Evolutionary conservation across 2,329 filamentous ascomycete genomes (phyloP).

Genomic region (Emericellopsis cladophorae): DNA sequence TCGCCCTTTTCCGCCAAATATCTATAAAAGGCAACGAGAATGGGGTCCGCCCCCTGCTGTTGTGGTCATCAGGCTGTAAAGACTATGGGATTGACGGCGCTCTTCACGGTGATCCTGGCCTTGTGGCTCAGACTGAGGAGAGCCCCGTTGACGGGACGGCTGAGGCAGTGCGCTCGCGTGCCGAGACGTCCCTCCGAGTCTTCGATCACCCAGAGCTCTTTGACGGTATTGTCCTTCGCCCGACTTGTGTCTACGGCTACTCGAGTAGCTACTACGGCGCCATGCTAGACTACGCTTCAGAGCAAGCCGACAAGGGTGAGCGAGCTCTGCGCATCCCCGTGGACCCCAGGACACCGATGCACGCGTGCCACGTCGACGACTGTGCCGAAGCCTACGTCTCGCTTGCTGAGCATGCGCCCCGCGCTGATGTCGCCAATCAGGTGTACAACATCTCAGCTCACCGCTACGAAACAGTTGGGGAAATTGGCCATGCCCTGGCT

Average conservation of each 20-base stretch:
- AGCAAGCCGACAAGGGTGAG: conserved; percentile 6
- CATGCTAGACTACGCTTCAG: conserved; percentile 21
- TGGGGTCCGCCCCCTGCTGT: conserved; percentile 24
- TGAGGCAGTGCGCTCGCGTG: conserved; percentile 14
- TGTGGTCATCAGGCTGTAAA: conserved; percentile 35
- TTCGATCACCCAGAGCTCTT: conserved; percentile 25
- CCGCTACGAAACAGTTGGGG: conserved; percentile 27
- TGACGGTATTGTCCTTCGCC: conserved; percentile 27
- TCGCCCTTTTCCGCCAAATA: conserved; percentile 19
- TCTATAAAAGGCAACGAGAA: conserved; percentile 16
- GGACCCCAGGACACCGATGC: conserved; percentile 24
- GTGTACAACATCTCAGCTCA: conserved; percentile 31
- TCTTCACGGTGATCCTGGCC: conserved; percentile 18
- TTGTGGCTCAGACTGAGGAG: conserved; percentile 28
- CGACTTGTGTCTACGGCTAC: conserved; percentile 33
- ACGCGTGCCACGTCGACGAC: conserved; percentile 35
- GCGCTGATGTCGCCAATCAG: conserved; percentile 19
- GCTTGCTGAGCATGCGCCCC: conserved; percentile 22
- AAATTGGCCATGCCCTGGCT: conserved; percentile 23
- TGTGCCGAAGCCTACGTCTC: conserved; percentile 33
- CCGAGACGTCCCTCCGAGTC: conserved; percentile 16
- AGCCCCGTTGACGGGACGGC: conserved; percentile 20
- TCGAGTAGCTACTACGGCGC: conserved; percentile 29
- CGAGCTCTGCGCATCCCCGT: conserved; percentile 17
- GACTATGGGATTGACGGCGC: conserved; percentile 26